These are phyloP conservation scores for Solidago caesia DNA, from an alignment of 129 eudicot species.

Conservation along the genomic window DNA sequence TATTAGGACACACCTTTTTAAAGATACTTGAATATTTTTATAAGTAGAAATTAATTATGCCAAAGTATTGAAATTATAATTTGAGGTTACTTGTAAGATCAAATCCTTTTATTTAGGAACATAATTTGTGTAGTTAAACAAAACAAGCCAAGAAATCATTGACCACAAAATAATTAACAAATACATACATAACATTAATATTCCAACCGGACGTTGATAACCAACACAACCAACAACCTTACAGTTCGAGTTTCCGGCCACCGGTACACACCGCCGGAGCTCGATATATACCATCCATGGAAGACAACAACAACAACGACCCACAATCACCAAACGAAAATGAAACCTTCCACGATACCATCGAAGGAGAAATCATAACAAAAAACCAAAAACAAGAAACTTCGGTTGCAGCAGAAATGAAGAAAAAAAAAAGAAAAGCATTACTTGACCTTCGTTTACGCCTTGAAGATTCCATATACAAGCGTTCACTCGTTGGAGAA, in stretches of 20 bases:
- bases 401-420: slow-evolving; percentile 27
- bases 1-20: too few relatives aligned
- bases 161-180: slow-evolving; percentile 28
- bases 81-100: background rate
- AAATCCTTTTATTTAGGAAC: background rate
- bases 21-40: too few relatives aligned
- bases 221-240: slow-evolving; percentile 6
- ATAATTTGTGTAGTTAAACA: background rate
- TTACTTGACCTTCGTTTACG: slow-evolving; percentile 48
- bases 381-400: slow-evolving; percentile 19
- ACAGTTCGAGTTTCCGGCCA: slow-evolving; percentile 35
- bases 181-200: background rate
- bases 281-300: slow-evolving; percentile 32
- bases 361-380: slow-evolving; percentile 23
- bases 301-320: slow-evolving; percentile 32
- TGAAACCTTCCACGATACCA: slow-evolving; percentile 33
- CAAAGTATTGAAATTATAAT: background rate
- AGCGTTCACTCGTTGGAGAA: slow-evolving; percentile 31
- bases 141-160: slow-evolving; percentile 9
- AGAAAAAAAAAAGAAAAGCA: slow-evolving; percentile 37
- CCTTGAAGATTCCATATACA: slow-evolving; percentile 61
- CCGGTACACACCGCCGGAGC: slow-evolving; percentile 34
- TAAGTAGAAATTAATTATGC: too few relatives aligned
- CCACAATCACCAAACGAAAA: slow-evolving; percentile 29
- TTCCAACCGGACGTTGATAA: background rate